These are phyloP conservation scores for Cordia subcordata DNA, from an alignment of 257 asterid species.

Conservation along the genomic window DNA sequence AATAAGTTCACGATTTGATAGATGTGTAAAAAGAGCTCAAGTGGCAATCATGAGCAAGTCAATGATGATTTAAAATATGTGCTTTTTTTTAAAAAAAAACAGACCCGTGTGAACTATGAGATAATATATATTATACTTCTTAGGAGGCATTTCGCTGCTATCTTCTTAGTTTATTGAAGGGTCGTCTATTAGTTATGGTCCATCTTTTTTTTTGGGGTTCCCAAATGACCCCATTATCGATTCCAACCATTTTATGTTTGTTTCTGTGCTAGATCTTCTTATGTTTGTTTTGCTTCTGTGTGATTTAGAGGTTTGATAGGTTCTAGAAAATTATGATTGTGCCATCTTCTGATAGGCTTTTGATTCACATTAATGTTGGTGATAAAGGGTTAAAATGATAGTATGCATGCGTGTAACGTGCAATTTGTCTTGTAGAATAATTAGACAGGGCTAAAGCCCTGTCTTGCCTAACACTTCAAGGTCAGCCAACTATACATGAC, in stretches of 20 bases:
- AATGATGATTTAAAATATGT: conserved; percentile 24
- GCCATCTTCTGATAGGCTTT: too few relatives aligned
- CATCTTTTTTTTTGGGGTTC: conserved; percentile 37
- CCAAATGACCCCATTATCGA: conserved; percentile 27
- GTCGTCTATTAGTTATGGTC: conserved; percentile 43
- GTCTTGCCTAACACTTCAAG: too few relatives aligned
- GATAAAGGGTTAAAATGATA: too few relatives aligned
- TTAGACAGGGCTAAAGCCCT: too few relatives aligned
- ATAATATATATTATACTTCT: conserved; percentile 26
- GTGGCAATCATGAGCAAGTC: conserved; percentile 40
- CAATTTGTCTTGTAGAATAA: too few relatives aligned
- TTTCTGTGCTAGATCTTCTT: too few relatives aligned
- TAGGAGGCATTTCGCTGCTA: conserved; percentile 23
- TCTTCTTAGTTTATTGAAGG: conserved; percentile 33
- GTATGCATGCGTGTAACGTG: too few relatives aligned
- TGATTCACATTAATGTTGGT: too few relatives aligned
- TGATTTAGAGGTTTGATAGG: too few relatives aligned
- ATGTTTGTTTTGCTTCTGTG: too few relatives aligned
- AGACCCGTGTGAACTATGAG: conserved; percentile 11
- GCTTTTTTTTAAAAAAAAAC: conserved; percentile 8
- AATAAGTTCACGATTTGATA: conserved; percentile 18
- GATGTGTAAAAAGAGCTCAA: conserved; percentile 8
- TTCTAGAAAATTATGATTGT: too few relatives aligned
- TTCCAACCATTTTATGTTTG: not conserved
- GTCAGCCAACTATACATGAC: too few relatives aligned